phyloP scores from a whole-genome alignment of 805 yeast genomes.

The Cyberlindnera lachancei region DNA sequence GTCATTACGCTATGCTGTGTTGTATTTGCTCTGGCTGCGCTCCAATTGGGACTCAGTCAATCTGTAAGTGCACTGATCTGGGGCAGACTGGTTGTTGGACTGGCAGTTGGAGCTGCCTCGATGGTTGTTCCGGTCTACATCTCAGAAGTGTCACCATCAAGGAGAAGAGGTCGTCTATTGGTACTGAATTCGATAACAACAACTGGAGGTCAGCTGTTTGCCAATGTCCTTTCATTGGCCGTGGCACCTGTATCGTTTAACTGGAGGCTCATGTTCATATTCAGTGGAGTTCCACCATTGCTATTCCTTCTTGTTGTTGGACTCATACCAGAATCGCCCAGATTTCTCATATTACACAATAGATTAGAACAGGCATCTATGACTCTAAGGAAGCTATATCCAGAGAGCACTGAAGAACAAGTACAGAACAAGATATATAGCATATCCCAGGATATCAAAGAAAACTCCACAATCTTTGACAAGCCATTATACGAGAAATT shows the following conservation, averaged over 20 bases:
- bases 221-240: conserved; percentile 32
- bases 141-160: conserved; percentile 42
- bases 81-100: conserved; percentile 62
- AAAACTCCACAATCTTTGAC: conserved; percentile 4
- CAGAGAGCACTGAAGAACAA: conserved; percentile 34
- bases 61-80: conserved; percentile 33
- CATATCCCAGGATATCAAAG: conserved; percentile 35
- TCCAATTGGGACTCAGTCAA: conserved; percentile 37
- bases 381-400: conserved; percentile 37
- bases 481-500: conserved; percentile 5
- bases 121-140: conserved; percentile 57
- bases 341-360: conserved; percentile 32
- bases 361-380: conserved; percentile 29
- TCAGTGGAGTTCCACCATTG: conserved; percentile 36
- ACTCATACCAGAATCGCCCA: conserved; percentile 45
- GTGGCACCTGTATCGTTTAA: conserved; percentile 22
- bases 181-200: conserved; percentile 35
- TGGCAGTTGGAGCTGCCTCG: conserved; percentile 67
- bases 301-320: conserved; percentile 29
- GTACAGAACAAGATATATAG: conserved; percentile 38
- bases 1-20: conserved; percentile 36
- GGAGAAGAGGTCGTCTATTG: conserved; percentile 30
- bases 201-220: conserved; percentile 44
- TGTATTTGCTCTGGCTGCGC: conserved; percentile 39
- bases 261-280: conserved; percentile 34